A percentile compares a stretch with the other conserved stretches of the same genome.
Evolutionary conservation across 2,329 filamentous ascomycete genomes (phyloP).

Genomic region (Aspergillus glaucus): DNA sequence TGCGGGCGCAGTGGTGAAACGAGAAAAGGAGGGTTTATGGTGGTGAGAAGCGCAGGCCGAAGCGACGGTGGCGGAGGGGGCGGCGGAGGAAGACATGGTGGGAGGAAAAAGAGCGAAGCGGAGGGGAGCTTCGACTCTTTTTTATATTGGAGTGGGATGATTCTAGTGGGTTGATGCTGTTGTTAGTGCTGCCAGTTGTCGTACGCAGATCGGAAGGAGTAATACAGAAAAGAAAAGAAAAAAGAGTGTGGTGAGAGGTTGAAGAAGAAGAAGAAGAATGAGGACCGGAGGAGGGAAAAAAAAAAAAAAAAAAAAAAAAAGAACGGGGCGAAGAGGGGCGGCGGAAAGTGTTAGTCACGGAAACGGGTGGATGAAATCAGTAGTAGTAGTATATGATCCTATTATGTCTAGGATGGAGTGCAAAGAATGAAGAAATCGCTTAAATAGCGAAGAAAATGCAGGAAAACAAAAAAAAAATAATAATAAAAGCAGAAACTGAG

Average conservation of each 20-base stretch:
- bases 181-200: not conserved
- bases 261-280: slow-evolving; percentile 9
- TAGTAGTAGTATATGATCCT: not conserved
- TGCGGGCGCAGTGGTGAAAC: slow-evolving; percentile 14
- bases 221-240: slow-evolving; percentile 9
- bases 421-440: not conserved
- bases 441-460: not conserved
- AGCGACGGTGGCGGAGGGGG: slow-evolving; percentile 14
- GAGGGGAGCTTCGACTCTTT: slow-evolving; percentile 6
- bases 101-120: slow-evolving; percentile 16
- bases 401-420: not conserved
- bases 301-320: slow-evolving; percentile 7
- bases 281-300: slow-evolving; percentile 14
- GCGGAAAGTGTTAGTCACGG: slow-evolving; percentile 32
- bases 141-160: slow-evolving; percentile 5
- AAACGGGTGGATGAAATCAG: slow-evolving; percentile 13
- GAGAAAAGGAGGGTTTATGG: slow-evolving; percentile 19
- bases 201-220: slow-evolving; percentile 3
- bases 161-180: not conserved
- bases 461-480: not conserved
- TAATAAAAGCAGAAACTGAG: not conserved
- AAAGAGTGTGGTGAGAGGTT: slow-evolving; percentile 2
- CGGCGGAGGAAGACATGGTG: slow-evolving; percentile 25
- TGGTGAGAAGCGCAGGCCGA: slow-evolving; percentile 5
- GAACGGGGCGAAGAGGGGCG: slow-evolving; percentile 12